These are phyloP conservation scores for Rhizopogon salebrosus DNA, from an alignment of 768 basidiomycete species.

Conservation along the genomic window DNA sequence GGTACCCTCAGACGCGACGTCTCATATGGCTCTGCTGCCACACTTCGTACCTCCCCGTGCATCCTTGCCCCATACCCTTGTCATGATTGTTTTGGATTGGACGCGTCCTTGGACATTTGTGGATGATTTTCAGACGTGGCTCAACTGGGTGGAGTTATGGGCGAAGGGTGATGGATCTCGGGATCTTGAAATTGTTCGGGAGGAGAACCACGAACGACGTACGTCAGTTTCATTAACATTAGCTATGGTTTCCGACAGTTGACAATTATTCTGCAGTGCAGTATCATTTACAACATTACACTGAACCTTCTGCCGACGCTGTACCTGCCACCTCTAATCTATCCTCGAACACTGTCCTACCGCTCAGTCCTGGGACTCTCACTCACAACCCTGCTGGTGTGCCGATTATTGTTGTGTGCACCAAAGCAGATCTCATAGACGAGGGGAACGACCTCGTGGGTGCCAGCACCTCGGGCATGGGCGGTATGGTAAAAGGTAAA, in stretches of 20 bases:
- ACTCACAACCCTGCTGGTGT: slow-evolving; percentile 84
- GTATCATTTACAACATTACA: slow-evolving; percentile 84
- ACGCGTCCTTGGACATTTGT: slow-evolving; percentile 91
- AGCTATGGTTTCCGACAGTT: neutral
- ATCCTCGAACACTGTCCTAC: slow-evolving; percentile 62
- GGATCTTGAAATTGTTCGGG: slow-evolving; percentile 68
- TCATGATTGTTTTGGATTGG: slow-evolving; percentile 92
- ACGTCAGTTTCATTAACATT: slow-evolving; percentile 25
- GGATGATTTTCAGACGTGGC: slow-evolving; percentile 79
- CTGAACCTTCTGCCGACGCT: slow-evolving; percentile 70
- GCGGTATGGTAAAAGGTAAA: slow-evolving; percentile 87
- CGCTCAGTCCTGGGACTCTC: slow-evolving; percentile 79
- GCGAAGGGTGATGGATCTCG: slow-evolving; percentile 59
- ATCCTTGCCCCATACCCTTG: slow-evolving; percentile 63
- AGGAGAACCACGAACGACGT: slow-evolving; percentile 84
- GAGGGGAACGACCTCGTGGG: slow-evolving; percentile 68
- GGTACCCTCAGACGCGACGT: slow-evolving; percentile 74
- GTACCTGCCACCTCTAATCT: slow-evolving; percentile 58
- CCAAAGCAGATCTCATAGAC: slow-evolving; percentile 92
- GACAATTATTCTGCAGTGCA: slow-evolving; percentile 54
- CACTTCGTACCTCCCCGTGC: slow-evolving; percentile 72
- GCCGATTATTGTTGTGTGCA: slow-evolving; percentile 85
- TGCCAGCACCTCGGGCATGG: slow-evolving; percentile 73
- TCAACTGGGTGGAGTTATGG: slow-evolving; percentile 83
- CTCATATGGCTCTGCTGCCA: slow-evolving; percentile 69